Base-by-base conservation (phyloP, 805 yeast genomes). In the Cyberlindnera galapagoensis region DNA sequence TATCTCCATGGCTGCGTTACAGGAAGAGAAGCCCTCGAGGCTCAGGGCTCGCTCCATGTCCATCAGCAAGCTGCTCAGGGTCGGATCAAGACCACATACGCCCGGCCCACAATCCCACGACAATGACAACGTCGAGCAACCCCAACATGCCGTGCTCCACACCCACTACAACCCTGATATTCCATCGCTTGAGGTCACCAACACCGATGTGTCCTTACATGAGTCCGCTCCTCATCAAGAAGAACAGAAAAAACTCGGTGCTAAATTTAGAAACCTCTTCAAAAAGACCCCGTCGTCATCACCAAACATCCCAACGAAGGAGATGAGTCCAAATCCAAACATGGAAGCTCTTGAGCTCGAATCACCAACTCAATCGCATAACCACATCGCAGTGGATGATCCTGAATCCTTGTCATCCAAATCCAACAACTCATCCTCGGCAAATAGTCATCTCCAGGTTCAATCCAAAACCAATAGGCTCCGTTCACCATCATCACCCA, bases 31-130 rank as follows among this genome's bases (percentile, higher is more conserved):
- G 14, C 30, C 51, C 3, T 38, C 49, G 5, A 52, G 50, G 24
- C 45, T 62, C 11, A 44, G 69, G 37, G 52, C 65, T 4, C 47
- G 71, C 31, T 64, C 71, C 9, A 53, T 62, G 37, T 65, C 71
- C 1, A 46, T 66, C 13, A 59, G 64, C 3, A 56, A 61, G 31
- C 43, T 67, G 12, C 59, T 67, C 39, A 56, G 53, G 29, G 63
- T 65, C 42, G 66, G 62, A 2, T 26, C 40, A 13, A 34, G 38
- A 18, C 33, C 38, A 4, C 37, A 33, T 21, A 31, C 44, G 6
- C 39, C 42, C 12, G 34, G 20, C 21, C 27, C 18, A 15, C 18
- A 25, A 19, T 14, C 18, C 24, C 10, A 7, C 16, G 21, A 9
- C 27, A 21, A 7, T 18, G 13, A 4, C 18, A 25, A 31, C 32